phyloP scores from a whole-genome alignment of 441 rosid genomes.

The Manihot esculenta region DNA sequence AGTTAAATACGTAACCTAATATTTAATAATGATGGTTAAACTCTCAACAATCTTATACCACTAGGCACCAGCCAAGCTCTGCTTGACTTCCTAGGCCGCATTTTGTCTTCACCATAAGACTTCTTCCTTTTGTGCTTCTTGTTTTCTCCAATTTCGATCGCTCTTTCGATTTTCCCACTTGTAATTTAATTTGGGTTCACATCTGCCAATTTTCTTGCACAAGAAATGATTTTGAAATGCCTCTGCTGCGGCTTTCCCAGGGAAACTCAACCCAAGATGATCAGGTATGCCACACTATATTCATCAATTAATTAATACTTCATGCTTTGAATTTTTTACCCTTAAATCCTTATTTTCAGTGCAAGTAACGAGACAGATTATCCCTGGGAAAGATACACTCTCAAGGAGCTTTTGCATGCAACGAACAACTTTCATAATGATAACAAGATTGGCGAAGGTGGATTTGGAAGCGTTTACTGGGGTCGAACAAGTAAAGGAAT shows the following conservation, averaged over 20 bases:
- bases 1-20: too few species aligned
- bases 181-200: background rate
- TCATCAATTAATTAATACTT: background rate
- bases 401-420: slow-evolving; percentile 78
- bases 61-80: too few species aligned
- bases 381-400: slow-evolving; percentile 71
- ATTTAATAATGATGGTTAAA: too few species aligned
- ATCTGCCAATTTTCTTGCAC: background rate
- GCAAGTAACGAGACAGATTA: slow-evolving; percentile 35
- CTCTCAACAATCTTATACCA: too few species aligned
- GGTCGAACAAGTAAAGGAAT: slow-evolving; percentile 90
- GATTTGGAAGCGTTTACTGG: slow-evolving; percentile 93
- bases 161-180: background rate
- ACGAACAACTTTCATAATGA: slow-evolving; percentile 90
- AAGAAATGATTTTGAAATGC: slow-evolving; percentile 30
- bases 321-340: background rate
- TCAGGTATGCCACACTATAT: slow-evolving; percentile 22
- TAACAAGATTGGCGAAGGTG: slow-evolving; percentile 96
- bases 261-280: slow-evolving; percentile 18
- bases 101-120: slow-evolving; percentile 30
- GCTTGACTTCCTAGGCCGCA: slow-evolving; percentile 33
- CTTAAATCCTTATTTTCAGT: slow-evolving; percentile 11
- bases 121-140: slow-evolving; percentile 2
- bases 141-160: background rate
- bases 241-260: slow-evolving; percentile 28